phyloP scores from a whole-genome alignment of 2,329 filamentous ascomycete species.

The Epicoccum sorghinum region DNA sequence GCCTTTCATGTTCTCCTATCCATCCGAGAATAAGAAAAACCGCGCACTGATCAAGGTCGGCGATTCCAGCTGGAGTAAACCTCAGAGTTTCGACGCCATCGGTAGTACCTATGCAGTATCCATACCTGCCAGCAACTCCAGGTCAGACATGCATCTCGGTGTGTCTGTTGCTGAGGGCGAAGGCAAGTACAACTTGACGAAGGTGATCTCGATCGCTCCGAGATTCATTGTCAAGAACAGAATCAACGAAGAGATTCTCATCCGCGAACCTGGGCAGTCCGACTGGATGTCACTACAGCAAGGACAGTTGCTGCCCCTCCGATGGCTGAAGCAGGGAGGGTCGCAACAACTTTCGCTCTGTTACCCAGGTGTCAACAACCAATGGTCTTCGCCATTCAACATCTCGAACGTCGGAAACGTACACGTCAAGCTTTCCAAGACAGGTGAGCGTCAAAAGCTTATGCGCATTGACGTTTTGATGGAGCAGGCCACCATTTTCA shows the following conservation, averaged over 20 bases:
- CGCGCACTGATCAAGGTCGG: conserved; percentile 85
- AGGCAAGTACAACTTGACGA: conserved; percentile 97
- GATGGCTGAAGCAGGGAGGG: conserved; percentile 83
- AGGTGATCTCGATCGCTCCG: conserved; percentile 90
- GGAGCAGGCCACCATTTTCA: conserved; percentile 91
- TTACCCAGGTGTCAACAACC: conserved; percentile 92
- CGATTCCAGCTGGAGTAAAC: conserved; percentile 94
- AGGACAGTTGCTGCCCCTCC: conserved; percentile 81
- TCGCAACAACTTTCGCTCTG: conserved; percentile 91
- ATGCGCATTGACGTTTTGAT: conserved; percentile 88
- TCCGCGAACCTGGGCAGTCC: conserved; percentile 90
- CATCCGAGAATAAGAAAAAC: conserved; percentile 87
- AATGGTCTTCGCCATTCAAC: conserved; percentile 97
- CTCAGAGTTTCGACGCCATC: conserved; percentile 96
- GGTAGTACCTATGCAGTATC: conserved; percentile 90
- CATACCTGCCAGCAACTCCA: conserved; percentile 72
- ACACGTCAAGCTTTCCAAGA: conserved; percentile 91
- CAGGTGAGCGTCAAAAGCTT: conserved; percentile 85
- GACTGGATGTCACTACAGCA: conserved; percentile 78
- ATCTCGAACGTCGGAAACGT: conserved; percentile 93
- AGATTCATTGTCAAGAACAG: conserved; percentile 95
- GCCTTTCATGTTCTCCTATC: conserved; percentile 96
- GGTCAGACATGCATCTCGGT: conserved; percentile 87
- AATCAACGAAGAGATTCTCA: conserved; percentile 83
- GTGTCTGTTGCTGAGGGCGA: conserved; percentile 88